phyloP scores from a whole-genome alignment of 257 asterid genomes.

The Pogostemon cablin region DNA sequence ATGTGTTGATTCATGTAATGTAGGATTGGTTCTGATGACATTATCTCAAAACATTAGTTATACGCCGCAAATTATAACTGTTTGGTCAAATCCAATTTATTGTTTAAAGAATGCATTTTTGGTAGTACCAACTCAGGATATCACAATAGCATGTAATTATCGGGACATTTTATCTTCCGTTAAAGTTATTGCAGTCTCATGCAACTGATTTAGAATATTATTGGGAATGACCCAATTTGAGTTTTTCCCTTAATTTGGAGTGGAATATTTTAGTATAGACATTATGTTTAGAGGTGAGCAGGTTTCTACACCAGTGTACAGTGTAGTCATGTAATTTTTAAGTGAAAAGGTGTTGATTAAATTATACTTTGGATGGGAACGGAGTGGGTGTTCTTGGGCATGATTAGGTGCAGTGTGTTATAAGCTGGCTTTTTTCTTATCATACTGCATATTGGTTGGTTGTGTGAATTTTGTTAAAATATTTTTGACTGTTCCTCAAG shows the following conservation, averaged over 20 bases:
- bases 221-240: slow-evolving; percentile 4
- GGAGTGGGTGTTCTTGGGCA: background rate
- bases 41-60: background rate
- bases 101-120: background rate
- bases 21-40: slow-evolving; percentile 4
- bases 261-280: background rate
- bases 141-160: background rate
- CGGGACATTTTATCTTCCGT: slow-evolving; percentile 6
- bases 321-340: background rate
- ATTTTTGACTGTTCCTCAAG: background rate
- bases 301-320: slow-evolving; percentile 3
- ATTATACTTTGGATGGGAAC: background rate
- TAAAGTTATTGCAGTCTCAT: background rate
- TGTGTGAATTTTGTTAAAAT: background rate
- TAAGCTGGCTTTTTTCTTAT: slow-evolving; percentile 1
- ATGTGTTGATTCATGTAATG: slow-evolving; percentile 1
- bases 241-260: slow-evolving; percentile 12
- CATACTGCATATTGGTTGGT: background rate
- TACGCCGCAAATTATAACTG: background rate
- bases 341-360: background rate
- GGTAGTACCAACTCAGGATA: background rate
- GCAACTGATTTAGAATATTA: background rate
- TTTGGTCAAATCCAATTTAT: slow-evolving; percentile 1
- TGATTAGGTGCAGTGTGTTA: background rate
- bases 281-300: slow-evolving; percentile 15